Evolutionary conservation across 2,329 filamentous ascomycete genomes (phyloP).

Genomic region (Apiospora marii): DNA sequence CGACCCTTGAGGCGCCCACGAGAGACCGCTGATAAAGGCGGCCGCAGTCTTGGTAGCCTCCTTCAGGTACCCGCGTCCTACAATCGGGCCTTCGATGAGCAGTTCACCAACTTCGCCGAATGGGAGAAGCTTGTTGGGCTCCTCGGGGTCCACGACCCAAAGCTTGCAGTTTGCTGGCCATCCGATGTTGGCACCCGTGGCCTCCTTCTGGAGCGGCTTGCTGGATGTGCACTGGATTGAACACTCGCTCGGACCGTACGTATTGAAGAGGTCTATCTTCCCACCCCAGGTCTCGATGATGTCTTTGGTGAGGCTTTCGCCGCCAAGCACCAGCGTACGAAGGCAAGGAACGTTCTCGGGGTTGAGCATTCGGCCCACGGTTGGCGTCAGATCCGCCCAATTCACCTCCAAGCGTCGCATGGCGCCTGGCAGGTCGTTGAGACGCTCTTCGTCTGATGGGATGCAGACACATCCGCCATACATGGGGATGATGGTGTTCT

Average conservation of each 20-base stretch:
- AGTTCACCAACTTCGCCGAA: slow-evolving; percentile 12
- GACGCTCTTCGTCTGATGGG: slow-evolving; percentile 22
- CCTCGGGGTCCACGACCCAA: slow-evolving; percentile 9
- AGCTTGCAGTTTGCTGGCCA: not conserved
- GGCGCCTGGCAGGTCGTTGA: slow-evolving; percentile 21
- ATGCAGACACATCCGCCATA: slow-evolving; percentile 27
- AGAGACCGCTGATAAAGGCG: slow-evolving; percentile 27
- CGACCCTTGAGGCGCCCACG: slow-evolving; percentile 12
- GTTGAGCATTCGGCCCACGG: slow-evolving; percentile 32
- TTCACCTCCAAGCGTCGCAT: slow-evolving; percentile 30
- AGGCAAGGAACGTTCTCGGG: slow-evolving; percentile 33
- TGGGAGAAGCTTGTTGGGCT: not conserved
- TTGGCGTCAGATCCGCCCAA: slow-evolving; percentile 35
- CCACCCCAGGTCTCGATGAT: slow-evolving; percentile 27
- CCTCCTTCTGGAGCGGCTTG: not conserved
- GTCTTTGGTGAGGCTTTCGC: slow-evolving; percentile 41
- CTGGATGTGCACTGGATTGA: slow-evolving; percentile 1
- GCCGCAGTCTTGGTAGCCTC: slow-evolving; percentile 27
- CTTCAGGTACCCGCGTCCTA: slow-evolving; percentile 28
- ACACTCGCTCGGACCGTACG: slow-evolving; percentile 9
- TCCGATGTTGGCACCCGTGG: slow-evolving; percentile 22
- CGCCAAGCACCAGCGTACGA: slow-evolving; percentile 34
- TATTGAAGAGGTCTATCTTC: slow-evolving; percentile 11
- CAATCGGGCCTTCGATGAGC: slow-evolving; percentile 17
- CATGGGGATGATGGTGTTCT: slow-evolving; percentile 20